These are phyloP conservation scores for Candida neerlandica DNA, from an alignment of 1,139 yeast species.

Conservation along the genomic window DNA sequence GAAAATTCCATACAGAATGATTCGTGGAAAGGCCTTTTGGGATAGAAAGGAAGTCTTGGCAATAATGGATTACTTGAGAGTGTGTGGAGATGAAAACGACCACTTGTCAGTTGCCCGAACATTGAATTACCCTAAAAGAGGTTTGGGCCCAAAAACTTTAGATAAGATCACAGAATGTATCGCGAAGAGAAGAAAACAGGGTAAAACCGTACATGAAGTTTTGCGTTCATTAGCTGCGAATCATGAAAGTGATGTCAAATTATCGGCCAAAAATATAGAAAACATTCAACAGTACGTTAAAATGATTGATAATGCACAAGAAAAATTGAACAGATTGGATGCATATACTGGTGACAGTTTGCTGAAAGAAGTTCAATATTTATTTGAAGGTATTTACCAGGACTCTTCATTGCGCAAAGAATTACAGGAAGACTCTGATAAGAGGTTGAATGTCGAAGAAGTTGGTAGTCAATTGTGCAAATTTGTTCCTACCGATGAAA, in stretches of 20 bases:
- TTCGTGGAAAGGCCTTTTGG: slow-evolving; percentile 81
- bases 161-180: slow-evolving; percentile 18
- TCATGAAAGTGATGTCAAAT: not conserved
- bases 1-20: slow-evolving; percentile 64
- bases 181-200: not conserved
- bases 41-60: slow-evolving; percentile 68
- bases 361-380: slow-evolving; percentile 10
- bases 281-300: slow-evolving; percentile 5
- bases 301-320: slow-evolving; percentile 24
- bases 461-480: slow-evolving; percentile 45
- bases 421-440: slow-evolving; percentile 26
- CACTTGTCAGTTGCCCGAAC: slow-evolving; percentile 43
- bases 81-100: slow-evolving; percentile 51
- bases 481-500: slow-evolving; percentile 54
- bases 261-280: slow-evolving; percentile 6
- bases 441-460: slow-evolving; percentile 43
- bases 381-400: slow-evolving; percentile 30
- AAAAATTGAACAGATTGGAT: slow-evolving; percentile 12
- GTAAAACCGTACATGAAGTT: slow-evolving; percentile 5
- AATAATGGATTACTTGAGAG: slow-evolving; percentile 65
- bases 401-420: slow-evolving; percentile 36
- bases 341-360: not conserved
- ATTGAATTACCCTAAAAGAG: slow-evolving; percentile 63
- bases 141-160: slow-evolving; percentile 67
- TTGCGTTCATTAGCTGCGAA: slow-evolving; percentile 8